phyloP scores from a whole-genome alignment of 352 stramenopile species.

The Globisporangium okanoganense region DNA sequence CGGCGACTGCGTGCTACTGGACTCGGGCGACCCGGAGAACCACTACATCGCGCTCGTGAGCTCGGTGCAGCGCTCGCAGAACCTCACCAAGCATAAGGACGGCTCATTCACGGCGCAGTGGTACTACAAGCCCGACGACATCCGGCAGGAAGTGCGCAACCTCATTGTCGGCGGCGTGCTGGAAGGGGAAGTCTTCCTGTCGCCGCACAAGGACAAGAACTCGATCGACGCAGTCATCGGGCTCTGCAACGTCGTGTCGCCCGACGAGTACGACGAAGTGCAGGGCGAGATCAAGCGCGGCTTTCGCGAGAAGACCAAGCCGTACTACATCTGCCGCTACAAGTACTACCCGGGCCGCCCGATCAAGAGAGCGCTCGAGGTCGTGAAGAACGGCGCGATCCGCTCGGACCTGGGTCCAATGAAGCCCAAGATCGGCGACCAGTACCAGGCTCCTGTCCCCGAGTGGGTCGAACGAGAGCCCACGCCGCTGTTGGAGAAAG shows the following conservation, averaged over 20 bases:
- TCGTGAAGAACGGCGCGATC: constrained; percentile 68
- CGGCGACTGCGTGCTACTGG: constrained; percentile 74
- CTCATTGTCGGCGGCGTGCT: constrained; percentile 57
- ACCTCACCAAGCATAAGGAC: constrained; percentile 32
- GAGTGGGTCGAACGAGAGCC: constrained; percentile 19
- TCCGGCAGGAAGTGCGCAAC: constrained; percentile 56
- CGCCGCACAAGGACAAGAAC: constrained; percentile 81
- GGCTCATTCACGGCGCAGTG: constrained; percentile 74
- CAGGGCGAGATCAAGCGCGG: constrained; percentile 65
- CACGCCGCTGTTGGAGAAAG: neutral
- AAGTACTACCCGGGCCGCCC: constrained; percentile 76
- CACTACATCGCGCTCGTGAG: constrained; percentile 74
- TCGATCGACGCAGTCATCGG: constrained; percentile 75
- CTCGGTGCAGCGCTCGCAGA: constrained; percentile 60
- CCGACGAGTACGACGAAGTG: constrained; percentile 70
- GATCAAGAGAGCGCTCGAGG: constrained; percentile 62
- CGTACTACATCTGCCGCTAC: constrained; percentile 73
- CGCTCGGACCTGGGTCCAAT: constrained; percentile 52
- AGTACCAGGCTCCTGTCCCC: constrained; percentile 53
- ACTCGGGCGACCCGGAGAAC: constrained; percentile 65
- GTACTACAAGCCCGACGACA: constrained; percentile 83
- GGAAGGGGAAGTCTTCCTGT: constrained; percentile 78
- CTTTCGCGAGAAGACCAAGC: constrained; percentile 59
- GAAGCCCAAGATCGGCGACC: constrained; percentile 64
- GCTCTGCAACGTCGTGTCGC: constrained; percentile 71